phyloP scores from a whole-genome alignment of 352 stramenopile species.

The Pythium dissimile region DNA sequence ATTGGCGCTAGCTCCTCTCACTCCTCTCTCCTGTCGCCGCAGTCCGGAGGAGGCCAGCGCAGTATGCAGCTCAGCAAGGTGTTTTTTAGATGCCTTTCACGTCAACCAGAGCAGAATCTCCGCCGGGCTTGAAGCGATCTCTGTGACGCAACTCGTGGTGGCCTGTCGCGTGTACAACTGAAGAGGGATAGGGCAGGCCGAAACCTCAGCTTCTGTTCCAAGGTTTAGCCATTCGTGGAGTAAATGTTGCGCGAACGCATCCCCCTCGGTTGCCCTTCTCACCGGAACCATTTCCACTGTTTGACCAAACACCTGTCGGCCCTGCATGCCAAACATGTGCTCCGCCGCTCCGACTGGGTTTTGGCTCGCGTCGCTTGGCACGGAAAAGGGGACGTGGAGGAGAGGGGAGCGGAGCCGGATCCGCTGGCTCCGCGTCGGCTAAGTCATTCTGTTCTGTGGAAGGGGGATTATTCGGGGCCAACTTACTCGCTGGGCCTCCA shows the following conservation, averaged over 20 bases:
- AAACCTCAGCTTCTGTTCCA: constrained; percentile 20
- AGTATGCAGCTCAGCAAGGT: not conserved
- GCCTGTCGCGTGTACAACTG: constrained; percentile 11
- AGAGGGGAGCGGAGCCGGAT: not conserved
- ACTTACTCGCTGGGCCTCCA: not conserved
- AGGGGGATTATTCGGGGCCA: too few relatives aligned
- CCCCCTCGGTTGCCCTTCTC: not conserved
- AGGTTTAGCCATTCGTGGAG: not conserved
- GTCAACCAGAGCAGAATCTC: too few relatives aligned
- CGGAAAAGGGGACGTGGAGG: not conserved
- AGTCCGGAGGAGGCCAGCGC: not conserved
- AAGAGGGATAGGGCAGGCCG: constrained; percentile 10
- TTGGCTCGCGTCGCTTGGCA: constrained; percentile 2
- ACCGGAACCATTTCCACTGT: constrained; percentile 7
- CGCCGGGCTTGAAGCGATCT: too few relatives aligned
- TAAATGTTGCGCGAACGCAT: constrained; percentile 10
- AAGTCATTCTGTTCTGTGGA: constrained; percentile 6
- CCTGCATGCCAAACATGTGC: not conserved
- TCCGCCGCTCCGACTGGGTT: not conserved
- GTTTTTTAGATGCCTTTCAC: too few relatives aligned
- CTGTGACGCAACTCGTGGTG: not conserved
- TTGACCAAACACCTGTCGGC: constrained; percentile 14
- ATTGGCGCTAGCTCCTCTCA: too few relatives aligned
- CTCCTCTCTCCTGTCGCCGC: not conserved
- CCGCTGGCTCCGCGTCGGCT: not conserved